Conservation (phyloP, 1,284 basidiomycete species). For the Ustilago nuda region DNA sequence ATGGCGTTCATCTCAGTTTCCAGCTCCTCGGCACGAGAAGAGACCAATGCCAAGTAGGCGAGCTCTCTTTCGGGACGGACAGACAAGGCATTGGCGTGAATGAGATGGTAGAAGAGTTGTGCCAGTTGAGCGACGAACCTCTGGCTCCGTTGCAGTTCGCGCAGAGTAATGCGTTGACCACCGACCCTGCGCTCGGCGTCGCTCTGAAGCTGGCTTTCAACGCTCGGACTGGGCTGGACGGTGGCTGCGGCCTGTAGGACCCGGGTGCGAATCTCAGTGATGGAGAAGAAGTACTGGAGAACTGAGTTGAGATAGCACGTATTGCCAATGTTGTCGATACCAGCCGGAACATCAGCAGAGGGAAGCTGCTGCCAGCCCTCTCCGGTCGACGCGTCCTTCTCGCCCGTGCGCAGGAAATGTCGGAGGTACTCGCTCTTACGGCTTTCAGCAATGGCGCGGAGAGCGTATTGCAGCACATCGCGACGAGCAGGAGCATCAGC, state of each 20-base stretch:
- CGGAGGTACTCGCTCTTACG: constrained; percentile 79
- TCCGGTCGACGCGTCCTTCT: constrained; percentile 65
- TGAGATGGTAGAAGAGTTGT: constrained; percentile 81
- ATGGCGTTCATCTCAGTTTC: constrained; percentile 24
- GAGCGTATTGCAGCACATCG: constrained; percentile 68
- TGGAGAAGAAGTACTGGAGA: constrained; percentile 93
- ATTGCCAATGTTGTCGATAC: constrained; percentile 90
- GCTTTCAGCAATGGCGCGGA: constrained; percentile 73
- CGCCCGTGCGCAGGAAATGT: constrained; percentile 77
- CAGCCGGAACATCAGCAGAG: constrained; percentile 80
- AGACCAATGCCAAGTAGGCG: constrained; percentile 90
- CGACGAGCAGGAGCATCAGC: constrained; percentile 73
- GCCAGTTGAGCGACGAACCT: constrained; percentile 82
- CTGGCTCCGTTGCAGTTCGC: constrained; percentile 83
- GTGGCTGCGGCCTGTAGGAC: constrained; percentile 75
- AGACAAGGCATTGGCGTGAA: constrained; percentile 76
- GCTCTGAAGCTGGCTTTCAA: neutral
- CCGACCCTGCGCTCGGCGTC: constrained; percentile 75
- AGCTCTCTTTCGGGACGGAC: constrained; percentile 86
- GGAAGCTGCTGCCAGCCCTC: constrained; percentile 55
- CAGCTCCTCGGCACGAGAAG: constrained; percentile 83
- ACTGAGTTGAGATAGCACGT: constrained; percentile 92
- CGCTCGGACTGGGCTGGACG: constrained; percentile 70
- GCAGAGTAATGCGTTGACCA: constrained; percentile 81
- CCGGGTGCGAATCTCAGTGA: constrained; percentile 83